Base-by-base conservation (phyloP, 2,329 filamentous ascomycete species). In the Colletotrichum sp. region DNA sequence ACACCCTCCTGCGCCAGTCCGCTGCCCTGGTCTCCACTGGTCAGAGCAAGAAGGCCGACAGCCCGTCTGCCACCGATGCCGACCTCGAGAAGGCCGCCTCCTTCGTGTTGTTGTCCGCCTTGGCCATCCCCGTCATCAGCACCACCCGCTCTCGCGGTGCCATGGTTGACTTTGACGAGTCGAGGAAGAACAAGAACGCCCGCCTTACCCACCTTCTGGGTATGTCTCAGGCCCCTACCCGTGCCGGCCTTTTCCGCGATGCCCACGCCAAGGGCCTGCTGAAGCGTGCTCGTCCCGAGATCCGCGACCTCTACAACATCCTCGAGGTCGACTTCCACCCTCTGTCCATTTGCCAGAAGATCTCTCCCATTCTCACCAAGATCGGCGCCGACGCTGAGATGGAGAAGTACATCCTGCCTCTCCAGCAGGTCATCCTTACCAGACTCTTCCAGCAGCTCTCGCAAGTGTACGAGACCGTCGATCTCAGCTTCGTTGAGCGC, bases 61-160 rank as follows among this genome's bases (percentile, higher is more conserved):
- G 98, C 87, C 97, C 97, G 60, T 93, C 95, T 57, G 94, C 96
- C 71, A 93, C 93, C 60, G 97, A 99, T 82, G 93, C 94, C 34
- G 96, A 99, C 82, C 93, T 99, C 81, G 95, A 96, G 86, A 96
- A 96, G 87, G 95, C 96, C 75, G 96, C 97, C 21, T 99, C 97
- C 1, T 99, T 98, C 81, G 98, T 99, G 74, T 91, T 99, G 64
- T 89, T 99, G 69, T 98, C 97, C 24, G 96, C 97, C 67, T 92
- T 99, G 70, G 94, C 97, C n/a, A 99, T 99, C 78, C 97, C 97
- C 14, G 97, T 99, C 87, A 99, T 99, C 87, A 99, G 97, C 92
- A 99, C 97, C 61, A 96, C 96, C 32, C 93, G 97, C 82, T 99
- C 97, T 71, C 95, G 97, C 63, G 97, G 97, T 83, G 97, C 96